Percentiles rank a stretch among this genome's conserved stretches.
Evolutionary conservation across 179 eudicot species (phyloP).

Genomic region (Drosera spatulata): DNA sequence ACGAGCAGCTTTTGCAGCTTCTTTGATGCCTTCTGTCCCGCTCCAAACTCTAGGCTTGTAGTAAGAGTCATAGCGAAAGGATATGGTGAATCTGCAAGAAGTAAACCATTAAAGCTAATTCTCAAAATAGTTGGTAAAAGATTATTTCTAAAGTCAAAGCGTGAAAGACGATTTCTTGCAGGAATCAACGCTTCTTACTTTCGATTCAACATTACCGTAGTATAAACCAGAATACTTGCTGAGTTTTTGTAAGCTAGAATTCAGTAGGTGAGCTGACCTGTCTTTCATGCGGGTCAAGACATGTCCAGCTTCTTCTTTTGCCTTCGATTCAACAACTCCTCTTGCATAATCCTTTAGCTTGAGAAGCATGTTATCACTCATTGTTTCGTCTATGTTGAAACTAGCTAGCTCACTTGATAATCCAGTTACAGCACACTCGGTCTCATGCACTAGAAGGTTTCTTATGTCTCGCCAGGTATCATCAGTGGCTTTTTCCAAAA

Average conservation of each 20-base stretch:
- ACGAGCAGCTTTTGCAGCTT: slow-evolving; percentile 40
- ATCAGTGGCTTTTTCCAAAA: slow-evolving; percentile 72
- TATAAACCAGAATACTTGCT: neutral
- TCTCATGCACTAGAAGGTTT: slow-evolving; percentile 67
- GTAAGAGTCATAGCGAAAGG: slow-evolving; percentile 81
- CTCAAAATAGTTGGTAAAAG: no score
- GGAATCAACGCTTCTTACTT: no score
- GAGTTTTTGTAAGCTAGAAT: neutral
- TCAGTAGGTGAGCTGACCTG: slow-evolving; percentile 31
- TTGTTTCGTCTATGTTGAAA: slow-evolving; percentile 72
- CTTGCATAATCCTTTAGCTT: slow-evolving; percentile 59
- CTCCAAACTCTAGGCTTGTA: slow-evolving; percentile 97
- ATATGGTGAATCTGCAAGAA: slow-evolving; percentile 50
- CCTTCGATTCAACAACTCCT: slow-evolving; percentile 73
- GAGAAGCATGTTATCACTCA: slow-evolving; percentile 46
- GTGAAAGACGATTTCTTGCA: no score
- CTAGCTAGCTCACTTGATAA: slow-evolving; percentile 62
- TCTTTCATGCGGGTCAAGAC: slow-evolving; percentile 91
- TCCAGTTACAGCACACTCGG: slow-evolving; percentile 59
- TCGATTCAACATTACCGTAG: neutral
- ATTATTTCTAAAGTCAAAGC: no score
- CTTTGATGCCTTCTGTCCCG: slow-evolving; percentile 57
- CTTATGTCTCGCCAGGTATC: slow-evolving; percentile 94
- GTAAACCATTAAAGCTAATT: neutral
- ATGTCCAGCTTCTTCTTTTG: slow-evolving; percentile 88